These are phyloP conservation scores for Adansonia rubrostipa DNA, from an alignment of 441 rosid genomes.

Conservation along the genomic window DNA sequence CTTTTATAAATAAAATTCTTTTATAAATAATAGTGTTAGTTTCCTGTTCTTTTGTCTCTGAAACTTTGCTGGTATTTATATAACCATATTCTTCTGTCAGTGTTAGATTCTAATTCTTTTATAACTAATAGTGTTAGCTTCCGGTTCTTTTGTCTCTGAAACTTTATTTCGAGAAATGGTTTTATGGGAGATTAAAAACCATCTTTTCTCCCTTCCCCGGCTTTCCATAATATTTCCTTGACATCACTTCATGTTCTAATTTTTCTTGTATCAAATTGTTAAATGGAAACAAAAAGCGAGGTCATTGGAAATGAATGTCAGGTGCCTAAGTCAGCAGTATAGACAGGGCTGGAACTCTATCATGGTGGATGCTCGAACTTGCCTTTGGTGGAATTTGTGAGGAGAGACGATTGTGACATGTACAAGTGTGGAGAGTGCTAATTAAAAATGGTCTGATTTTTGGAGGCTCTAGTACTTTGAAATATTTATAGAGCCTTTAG, in stretches of 20 bases:
- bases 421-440: neutral
- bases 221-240: neutral
- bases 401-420: neutral
- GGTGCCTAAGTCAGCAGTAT: neutral
- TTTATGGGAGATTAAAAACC: neutral
- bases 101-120: neutral
- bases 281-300: neutral
- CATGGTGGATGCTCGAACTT: neutral
- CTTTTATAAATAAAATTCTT: neutral
- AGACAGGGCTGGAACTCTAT: neutral
- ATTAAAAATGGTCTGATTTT: neutral
- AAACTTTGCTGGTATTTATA: neutral
- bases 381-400: neutral
- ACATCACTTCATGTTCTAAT: neutral
- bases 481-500: neutral
- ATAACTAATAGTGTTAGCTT: neutral
- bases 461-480: neutral
- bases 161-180: neutral
- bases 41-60: neutral
- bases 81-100: neutral
- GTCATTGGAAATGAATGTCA: neutral
- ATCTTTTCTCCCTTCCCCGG: neutral
- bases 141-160: neutral
- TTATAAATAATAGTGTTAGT: neutral
- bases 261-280: neutral